phyloP scores from a whole-genome alignment of 495 filamentous ascomycete species.

The Choiromyces venosus region DNA sequence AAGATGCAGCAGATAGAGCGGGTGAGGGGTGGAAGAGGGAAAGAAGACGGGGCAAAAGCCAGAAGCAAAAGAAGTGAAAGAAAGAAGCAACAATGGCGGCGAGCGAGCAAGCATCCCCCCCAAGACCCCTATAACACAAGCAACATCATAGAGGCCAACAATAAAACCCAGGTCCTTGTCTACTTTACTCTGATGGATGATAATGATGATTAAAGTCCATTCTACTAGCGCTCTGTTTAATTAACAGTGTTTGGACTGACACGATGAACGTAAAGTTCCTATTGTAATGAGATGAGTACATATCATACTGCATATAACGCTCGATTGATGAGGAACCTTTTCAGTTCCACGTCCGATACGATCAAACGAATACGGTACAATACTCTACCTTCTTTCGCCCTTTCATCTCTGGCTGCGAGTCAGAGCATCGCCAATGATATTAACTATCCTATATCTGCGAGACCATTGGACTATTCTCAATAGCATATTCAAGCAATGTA shows the following conservation, averaged over 20 bases:
- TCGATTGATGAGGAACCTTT: neutral
- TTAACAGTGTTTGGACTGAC: neutral
- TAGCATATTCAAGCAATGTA: neutral
- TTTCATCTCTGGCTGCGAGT: neutral
- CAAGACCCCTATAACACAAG: neutral
- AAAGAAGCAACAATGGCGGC: neutral
- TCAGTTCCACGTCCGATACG: neutral
- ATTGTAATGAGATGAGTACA: neutral
- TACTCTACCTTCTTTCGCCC: neutral
- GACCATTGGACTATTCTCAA: neutral
- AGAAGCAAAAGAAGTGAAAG: neutral
- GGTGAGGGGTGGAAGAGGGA: constrained; percentile 12
- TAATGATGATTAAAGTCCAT: neutral
- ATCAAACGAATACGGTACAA: neutral
- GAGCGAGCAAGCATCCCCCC: neutral
- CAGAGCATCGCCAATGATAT: neutral
- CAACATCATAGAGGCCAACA: neutral
- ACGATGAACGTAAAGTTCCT: neutral
- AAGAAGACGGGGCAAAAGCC: constrained; percentile 10
- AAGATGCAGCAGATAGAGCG: constrained; percentile 14
- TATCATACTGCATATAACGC: neutral
- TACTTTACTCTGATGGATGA: neutral
- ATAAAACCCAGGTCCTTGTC: neutral
- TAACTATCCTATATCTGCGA: neutral
- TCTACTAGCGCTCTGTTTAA: neutral